Evolutionary conservation across 2,329 filamentous ascomycete species (phyloP).

Genomic region (Gnomoniopsis smithogilvyi): DNA sequence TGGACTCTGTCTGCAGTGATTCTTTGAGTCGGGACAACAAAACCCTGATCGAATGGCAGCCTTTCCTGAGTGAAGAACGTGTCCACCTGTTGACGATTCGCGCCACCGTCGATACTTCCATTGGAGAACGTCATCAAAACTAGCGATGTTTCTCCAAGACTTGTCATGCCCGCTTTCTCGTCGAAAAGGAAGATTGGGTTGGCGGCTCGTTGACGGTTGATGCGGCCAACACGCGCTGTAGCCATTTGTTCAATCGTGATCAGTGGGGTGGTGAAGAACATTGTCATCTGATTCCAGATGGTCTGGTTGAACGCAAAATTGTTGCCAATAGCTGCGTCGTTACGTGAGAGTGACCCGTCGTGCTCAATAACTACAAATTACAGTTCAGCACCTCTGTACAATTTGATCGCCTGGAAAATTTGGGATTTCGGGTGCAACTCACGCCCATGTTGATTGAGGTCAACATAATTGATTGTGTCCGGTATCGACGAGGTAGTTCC

Average conservation of each 20-base stretch:
- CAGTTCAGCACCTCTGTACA: background rate
- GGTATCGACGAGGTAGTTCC: background rate
- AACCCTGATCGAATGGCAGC: background rate
- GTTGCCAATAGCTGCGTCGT: background rate
- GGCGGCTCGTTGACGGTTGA: background rate
- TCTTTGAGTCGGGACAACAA: background rate
- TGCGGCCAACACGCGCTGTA: background rate
- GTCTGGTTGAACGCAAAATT: background rate
- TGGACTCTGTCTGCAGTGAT: background rate
- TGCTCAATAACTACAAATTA: background rate
- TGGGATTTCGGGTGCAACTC: background rate
- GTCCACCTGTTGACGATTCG: background rate
- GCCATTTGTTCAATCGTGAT: background rate
- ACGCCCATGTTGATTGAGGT: background rate
- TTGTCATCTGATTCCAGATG: background rate
- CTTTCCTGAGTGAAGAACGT: background rate
- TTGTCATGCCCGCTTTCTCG: background rate
- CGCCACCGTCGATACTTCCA: background rate
- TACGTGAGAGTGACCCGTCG: background rate
- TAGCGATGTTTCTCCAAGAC: background rate
- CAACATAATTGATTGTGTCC: background rate
- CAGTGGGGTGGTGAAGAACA: background rate
- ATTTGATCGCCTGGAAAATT: background rate
- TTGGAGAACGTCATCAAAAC: background rate
- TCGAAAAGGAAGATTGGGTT: background rate